Evolutionary conservation across 2,329 filamentous ascomycete genomes (phyloP).

Genomic region (Xylariaceae sp.): DNA sequence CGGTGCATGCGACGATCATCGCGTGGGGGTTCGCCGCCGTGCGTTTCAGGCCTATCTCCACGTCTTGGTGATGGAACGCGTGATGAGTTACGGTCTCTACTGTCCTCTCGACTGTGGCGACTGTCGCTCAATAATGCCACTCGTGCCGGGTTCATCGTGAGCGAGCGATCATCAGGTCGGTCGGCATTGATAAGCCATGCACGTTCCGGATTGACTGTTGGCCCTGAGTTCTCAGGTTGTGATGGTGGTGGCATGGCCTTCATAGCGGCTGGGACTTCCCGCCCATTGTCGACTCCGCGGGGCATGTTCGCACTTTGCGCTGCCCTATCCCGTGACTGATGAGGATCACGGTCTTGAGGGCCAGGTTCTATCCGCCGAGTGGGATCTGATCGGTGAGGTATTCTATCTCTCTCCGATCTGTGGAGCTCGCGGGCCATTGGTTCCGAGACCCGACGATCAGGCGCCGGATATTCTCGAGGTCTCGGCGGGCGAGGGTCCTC

Average conservation of each 20-base stretch:
- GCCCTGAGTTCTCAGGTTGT: slow-evolving; percentile 36
- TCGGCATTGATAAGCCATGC: slow-evolving; percentile 42
- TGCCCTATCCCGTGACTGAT: slow-evolving; percentile 32
- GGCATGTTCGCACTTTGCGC: slow-evolving; percentile 21
- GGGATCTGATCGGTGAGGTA: slow-evolving; percentile 27
- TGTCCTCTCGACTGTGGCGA: slow-evolving; percentile 41
- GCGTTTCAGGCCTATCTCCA: slow-evolving; percentile 35
- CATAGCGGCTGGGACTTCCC: slow-evolving; percentile 28
- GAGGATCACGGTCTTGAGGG: slow-evolving; percentile 37
- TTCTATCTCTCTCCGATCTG: slow-evolving; percentile 38
- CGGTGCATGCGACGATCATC: slow-evolving; percentile 46
- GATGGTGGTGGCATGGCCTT: slow-evolving; percentile 30
- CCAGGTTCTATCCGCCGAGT: slow-evolving; percentile 29
- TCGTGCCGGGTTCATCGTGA: slow-evolving; percentile 45
- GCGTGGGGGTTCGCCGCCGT: slow-evolving; percentile 36
- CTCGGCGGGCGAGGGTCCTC: slow-evolving; percentile 40
- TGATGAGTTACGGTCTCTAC: slow-evolving; percentile 37
- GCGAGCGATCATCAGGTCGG: slow-evolving; percentile 35
- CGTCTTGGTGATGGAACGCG: slow-evolving; percentile 46
- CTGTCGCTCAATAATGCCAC: slow-evolving; percentile 42
- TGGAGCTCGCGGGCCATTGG: slow-evolving; percentile 32
- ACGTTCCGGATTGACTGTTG: slow-evolving; percentile 51
- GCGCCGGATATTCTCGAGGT: slow-evolving; percentile 37
- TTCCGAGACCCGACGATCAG: slow-evolving; percentile 42
- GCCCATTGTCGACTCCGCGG: slow-evolving; percentile 26